Evolutionary conservation across 139 green algal species (phyloP).

Genomic region (Ostreobium quekettii): DNA sequence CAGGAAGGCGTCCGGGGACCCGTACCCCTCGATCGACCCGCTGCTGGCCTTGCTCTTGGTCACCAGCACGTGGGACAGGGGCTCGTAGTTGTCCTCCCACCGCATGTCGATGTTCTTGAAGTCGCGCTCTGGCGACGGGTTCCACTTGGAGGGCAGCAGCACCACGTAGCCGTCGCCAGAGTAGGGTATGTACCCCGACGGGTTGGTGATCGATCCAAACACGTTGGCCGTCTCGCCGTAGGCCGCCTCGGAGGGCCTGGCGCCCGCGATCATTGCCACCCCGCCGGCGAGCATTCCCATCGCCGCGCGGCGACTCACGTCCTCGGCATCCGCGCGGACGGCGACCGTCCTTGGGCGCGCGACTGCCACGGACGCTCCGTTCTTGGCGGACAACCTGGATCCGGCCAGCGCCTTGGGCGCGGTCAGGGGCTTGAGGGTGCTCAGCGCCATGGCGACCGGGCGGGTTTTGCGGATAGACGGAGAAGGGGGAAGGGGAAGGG

Average conservation of each 20-base stretch:
- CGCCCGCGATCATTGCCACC: slow-evolving; percentile 40
- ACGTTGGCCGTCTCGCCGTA: slow-evolving; percentile 87
- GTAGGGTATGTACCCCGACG: slow-evolving; percentile 82
- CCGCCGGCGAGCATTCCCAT: slow-evolving; percentile 55
- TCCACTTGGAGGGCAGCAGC: slow-evolving; percentile 91
- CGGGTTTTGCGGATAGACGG: no score
- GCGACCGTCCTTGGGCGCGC: no score
- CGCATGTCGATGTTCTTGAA: slow-evolving; percentile 54
- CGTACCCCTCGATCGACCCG: slow-evolving; percentile 71
- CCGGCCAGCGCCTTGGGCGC: no score
- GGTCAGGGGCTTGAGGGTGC: no score
- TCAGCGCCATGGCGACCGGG: no score
- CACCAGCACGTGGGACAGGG: slow-evolving; percentile 85
- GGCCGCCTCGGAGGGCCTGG: slow-evolving; percentile 51
- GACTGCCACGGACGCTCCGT: no score
- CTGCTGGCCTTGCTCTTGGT: slow-evolving; percentile 62
- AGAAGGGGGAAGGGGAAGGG: no score
- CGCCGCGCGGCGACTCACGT: slow-evolving; percentile 51
- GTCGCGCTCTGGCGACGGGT: slow-evolving; percentile 86
- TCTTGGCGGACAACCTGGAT: no score
- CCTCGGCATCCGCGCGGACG: slow-evolving; percentile 4
- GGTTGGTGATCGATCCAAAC: slow-evolving; percentile 80
- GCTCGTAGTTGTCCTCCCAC: slow-evolving; percentile 92
- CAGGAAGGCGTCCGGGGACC: slow-evolving; percentile 82
- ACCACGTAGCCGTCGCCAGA: slow-evolving; percentile 84